Conservation (phyloP, 306 rosid genomes). For the Delonix regia region DNA sequence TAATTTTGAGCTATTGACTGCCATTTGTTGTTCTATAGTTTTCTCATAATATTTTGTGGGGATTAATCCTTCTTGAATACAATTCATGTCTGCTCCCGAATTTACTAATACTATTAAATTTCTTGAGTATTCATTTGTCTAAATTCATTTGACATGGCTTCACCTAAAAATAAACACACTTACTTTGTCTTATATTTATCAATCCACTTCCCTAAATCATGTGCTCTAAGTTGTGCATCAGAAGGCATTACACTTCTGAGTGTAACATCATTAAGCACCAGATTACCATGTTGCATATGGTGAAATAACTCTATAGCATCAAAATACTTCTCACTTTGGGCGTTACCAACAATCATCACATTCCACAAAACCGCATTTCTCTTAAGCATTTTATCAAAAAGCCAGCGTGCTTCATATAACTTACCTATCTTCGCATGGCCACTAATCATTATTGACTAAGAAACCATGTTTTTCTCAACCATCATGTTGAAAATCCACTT, state of each 20-base stretch:
- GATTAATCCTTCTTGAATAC: too few species aligned
- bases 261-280: constrained; percentile 6
- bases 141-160: too few species aligned
- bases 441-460: constrained; percentile 27
- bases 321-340: constrained; percentile 10
- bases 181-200: constrained; percentile 17
- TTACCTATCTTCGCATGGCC: constrained; percentile 24
- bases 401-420: constrained; percentile 16
- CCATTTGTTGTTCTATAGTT: too few species aligned
- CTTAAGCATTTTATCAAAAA: constrained; percentile 21
- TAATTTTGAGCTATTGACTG: too few species aligned
- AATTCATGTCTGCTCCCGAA: too few species aligned
- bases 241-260: constrained; percentile 16
- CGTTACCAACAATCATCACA: constrained; percentile 12
- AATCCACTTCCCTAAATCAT: constrained; percentile 19
- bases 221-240: constrained; percentile 25
- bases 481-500: constrained; percentile 12
- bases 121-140: too few species aligned
- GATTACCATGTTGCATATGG: constrained; percentile 9
- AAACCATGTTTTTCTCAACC: neutral
- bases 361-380: constrained; percentile 23
- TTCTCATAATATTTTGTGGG: too few species aligned
- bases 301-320: constrained; percentile 23
- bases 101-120: too few species aligned
- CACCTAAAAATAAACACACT: constrained; percentile 5